These are phyloP conservation scores for Vigna unguiculata DNA, from an alignment of 306 rosid genomes.

Conservation along the genomic window DNA sequence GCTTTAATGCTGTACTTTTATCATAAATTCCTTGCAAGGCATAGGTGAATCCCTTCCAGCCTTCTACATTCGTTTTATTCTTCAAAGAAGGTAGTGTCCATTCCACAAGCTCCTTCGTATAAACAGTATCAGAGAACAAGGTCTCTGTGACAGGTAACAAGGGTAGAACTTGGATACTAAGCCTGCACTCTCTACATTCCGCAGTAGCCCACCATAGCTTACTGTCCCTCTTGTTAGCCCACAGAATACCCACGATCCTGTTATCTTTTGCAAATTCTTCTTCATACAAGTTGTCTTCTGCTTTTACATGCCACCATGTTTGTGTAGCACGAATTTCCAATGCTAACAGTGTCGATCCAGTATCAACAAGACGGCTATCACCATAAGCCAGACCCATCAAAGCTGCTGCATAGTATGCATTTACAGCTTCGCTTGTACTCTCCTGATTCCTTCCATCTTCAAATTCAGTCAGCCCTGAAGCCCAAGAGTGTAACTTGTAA, in stretches of 20 bases:
- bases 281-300: conserved; percentile 54
- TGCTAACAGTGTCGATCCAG: conserved; percentile 36
- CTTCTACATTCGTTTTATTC: conserved; percentile 74
- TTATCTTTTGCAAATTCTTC: conserved; percentile 69
- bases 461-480: conserved; percentile 60
- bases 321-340: conserved; percentile 31
- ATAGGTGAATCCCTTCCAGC: conserved; percentile 86
- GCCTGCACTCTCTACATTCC: conserved; percentile 82
- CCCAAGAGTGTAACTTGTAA: conserved; percentile 79
- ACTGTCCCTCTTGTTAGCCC: conserved; percentile 90
- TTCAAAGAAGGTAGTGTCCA: conserved; percentile 82
- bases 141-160: conserved; percentile 72
- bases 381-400: conserved; percentile 39
- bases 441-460: conserved; percentile 84
- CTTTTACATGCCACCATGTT: conserved; percentile 48
- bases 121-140: conserved; percentile 68
- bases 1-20: conserved; percentile 60
- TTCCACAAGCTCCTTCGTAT: conserved; percentile 70
- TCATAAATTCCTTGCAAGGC: conserved; percentile 81
- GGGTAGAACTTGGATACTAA: conserved; percentile 82
- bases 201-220: conserved; percentile 87
- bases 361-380: conserved; percentile 3
- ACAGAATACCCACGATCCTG: conserved; percentile 71
- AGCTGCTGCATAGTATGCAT: conserved; percentile 42
- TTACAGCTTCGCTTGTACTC: conserved; percentile 80